phyloP scores from a whole-genome alignment of 495 filamentous ascomycete genomes.

The Ramalina peruviana region DNA sequence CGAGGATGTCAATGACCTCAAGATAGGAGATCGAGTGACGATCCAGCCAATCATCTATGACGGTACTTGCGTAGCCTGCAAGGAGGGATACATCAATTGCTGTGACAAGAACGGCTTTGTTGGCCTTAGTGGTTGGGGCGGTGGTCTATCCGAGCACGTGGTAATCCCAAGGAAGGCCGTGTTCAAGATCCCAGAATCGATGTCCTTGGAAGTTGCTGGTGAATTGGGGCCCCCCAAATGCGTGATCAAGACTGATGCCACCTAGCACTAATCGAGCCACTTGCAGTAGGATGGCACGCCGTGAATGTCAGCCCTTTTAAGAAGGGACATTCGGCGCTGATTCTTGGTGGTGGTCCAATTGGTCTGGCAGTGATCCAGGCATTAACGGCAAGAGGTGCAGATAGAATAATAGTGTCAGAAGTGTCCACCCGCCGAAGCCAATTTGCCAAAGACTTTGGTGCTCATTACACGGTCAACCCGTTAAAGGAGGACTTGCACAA shows the following conservation, averaged over 20 bases:
- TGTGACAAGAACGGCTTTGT: conserved; percentile 48
- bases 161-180: conserved; percentile 33
- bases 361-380: conserved; percentile 47
- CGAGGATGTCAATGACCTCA: conserved; percentile 32
- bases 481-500: conserved; percentile 34
- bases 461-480: conserved; percentile 41
- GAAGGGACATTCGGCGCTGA: conserved; percentile 32
- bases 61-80: conserved; percentile 39
- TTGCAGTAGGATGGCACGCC: conserved; percentile 55
- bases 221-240: not conserved
- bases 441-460: conserved; percentile 38
- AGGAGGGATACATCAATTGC: conserved; percentile 36
- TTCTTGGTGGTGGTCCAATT: conserved; percentile 50
- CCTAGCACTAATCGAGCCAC: conserved; percentile 43
- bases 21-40: conserved; percentile 40
- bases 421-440: conserved; percentile 32
- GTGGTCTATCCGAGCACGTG: conserved; percentile 42
- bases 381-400: conserved; percentile 33
- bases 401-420: conserved; percentile 45
- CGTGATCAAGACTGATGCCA: not conserved
- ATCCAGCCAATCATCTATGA: conserved; percentile 48
- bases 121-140: conserved; percentile 44
- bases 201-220: conserved; percentile 37
- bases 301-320: conserved; percentile 40
- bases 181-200: conserved; percentile 31